Conservation (phyloP, 192 early-diverging fungal genomes). For the Backusella liffmaniae region DNA sequence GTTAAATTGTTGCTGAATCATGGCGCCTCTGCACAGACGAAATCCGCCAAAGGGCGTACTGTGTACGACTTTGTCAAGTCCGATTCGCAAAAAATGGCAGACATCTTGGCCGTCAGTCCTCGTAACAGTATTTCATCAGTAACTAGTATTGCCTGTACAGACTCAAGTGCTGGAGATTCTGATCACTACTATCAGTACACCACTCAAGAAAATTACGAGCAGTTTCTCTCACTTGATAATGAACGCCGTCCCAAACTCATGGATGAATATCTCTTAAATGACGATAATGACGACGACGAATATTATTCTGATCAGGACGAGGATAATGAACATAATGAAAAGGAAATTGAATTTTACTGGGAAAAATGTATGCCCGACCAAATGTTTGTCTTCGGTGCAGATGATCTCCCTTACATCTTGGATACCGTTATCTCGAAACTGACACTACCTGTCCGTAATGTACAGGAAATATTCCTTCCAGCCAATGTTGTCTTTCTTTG, state of each 20-base stretch:
- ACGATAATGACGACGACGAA: constrained; percentile 3
- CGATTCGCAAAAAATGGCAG: constrained; percentile 52
- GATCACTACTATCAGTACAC: constrained; percentile 34
- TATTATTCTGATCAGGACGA: constrained; percentile 16
- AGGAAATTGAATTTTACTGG: constrained; percentile 65
- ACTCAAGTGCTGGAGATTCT: constrained; percentile 24
- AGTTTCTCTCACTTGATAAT: constrained; percentile 24
- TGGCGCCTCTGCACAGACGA: constrained; percentile 69
- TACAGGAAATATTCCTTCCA: constrained; percentile 64
- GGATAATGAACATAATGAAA: constrained; percentile 4
- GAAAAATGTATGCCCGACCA: constrained; percentile 79
- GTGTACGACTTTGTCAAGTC: constrained; percentile 73
- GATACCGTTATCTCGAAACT: constrained; percentile 67
- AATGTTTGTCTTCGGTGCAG: constrained; percentile 88
- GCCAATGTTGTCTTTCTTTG: constrained; percentile 88
- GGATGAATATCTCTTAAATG: constrained; percentile 1
- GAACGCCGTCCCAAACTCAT: constrained; percentile 23
- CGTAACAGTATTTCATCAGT: constrained; percentile 33
- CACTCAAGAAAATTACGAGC: constrained; percentile 24
- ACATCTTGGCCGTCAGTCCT: constrained; percentile 42
- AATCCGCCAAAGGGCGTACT: constrained; percentile 73
- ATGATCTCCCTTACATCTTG: constrained; percentile 71
- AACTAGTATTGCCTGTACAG: constrained; percentile 21
- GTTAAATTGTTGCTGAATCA: constrained; percentile 73
- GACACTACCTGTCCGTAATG: constrained; percentile 52